A percentile compares a stretch with the other conserved stretches of the same genome.
Evolutionary conservation across 2,329 filamentous ascomycete species (phyloP).

Genomic region (Diplodia corticola): DNA sequence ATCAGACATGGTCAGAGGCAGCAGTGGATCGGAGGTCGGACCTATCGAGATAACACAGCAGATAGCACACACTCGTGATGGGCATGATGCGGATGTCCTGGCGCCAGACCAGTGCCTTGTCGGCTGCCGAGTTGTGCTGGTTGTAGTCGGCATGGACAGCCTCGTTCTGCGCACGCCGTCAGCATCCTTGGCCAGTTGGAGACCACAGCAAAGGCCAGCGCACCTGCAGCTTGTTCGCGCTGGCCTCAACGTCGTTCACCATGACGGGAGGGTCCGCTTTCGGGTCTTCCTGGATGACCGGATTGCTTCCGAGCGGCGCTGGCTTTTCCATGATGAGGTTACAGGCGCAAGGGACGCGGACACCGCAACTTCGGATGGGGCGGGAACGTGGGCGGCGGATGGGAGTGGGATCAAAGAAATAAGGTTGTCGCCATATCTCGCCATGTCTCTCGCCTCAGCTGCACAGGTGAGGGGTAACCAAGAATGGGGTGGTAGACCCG

Average conservation of each 20-base stretch:
- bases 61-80: constrained; percentile 63
- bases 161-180: not conserved
- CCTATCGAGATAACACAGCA: constrained; percentile 67
- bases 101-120: constrained; percentile 20
- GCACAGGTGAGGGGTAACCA: not conserved
- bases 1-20: not conserved
- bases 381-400: not conserved
- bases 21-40: not conserved
- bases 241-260: constrained; percentile 4
- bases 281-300: constrained; percentile 7
- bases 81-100: constrained; percentile 66
- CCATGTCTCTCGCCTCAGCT: not conserved
- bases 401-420: not conserved
- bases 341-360: not conserved
- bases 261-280: constrained; percentile 4
- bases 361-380: not conserved
- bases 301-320: constrained; percentile 10
- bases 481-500: not conserved
- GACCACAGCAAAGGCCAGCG: too few relatives aligned
- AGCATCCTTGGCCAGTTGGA: not conserved
- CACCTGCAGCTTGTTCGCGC: not conserved
- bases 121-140: constrained; percentile 12
- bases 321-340: constrained; percentile 14
- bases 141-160: constrained; percentile 20
- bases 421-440: constrained; percentile 1